Evolutionary conservation across 2,329 filamentous ascomycete genomes (phyloP), one percentile per base, ranked within the genome.

Genomic region (Fusarium sp.): DNA sequence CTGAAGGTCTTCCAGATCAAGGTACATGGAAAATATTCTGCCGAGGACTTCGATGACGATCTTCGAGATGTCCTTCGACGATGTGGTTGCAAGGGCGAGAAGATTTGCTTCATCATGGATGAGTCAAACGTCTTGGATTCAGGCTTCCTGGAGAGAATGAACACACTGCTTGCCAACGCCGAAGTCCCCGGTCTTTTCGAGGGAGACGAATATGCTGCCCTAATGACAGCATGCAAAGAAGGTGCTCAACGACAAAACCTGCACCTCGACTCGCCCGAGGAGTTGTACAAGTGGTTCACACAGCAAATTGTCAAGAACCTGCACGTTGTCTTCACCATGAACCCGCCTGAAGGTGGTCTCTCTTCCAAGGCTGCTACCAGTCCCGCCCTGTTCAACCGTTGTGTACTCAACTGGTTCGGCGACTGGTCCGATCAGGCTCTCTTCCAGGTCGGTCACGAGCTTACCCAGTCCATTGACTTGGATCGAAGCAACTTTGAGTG

Each of bases 51-150:
- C 73, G 95, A 99, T 73, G 96, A 99, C 56, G 95, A 99, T 76
- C 82, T 99, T 32, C 88, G 96, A 65, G 94, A 93, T 73, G 95
- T 99, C 8, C 86, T 99, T 36, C 90, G 95, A 41, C 88, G 95
- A 54, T 96, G 92, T 70, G 95, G 95, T 63, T 98, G 94, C 81
- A 97, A 97, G 81, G 95, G 95, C 32, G 95, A 99, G 76, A 98
- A 98, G 83, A 96, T 99, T 44, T 99, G 96, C 80, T 99, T 99
- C 82, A 97, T 99, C 81, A 98, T 99, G 93, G 95, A 99, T 75
- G 95, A 99, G 80, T 91, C 94, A 9, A 99, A 99, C 72, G 95
- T 99, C 32, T 85, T 99, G 26, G 95, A 99, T 77, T 99, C 95
- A 39, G 95, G 95, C 50, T 99, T 99, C 88, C 79, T 99, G 52